Evolutionary conservation across 2,329 filamentous ascomycete genomes (phyloP).

Genomic region (Phoma sp.): DNA sequence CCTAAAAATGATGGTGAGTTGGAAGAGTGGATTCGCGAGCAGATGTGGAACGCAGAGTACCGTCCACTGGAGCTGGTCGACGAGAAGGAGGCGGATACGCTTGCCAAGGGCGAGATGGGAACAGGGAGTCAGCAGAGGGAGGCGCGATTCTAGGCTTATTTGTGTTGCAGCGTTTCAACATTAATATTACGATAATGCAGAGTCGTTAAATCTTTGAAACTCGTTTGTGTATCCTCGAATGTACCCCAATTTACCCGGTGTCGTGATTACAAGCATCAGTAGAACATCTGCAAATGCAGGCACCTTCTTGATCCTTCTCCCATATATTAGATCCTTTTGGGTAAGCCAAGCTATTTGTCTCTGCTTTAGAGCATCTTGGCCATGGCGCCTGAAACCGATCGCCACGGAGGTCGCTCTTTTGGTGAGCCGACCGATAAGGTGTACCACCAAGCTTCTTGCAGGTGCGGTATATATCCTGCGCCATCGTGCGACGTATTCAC

Average conservation of each 20-base stretch:
- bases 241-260: neutral
- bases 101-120: slow-evolving; percentile 67
- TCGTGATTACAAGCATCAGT: too few species aligned
- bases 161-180: neutral
- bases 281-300: too few species aligned
- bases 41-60: slow-evolving; percentile 82
- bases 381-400: neutral
- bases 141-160: slow-evolving; percentile 19
- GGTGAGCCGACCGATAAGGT: neutral
- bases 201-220: neutral
- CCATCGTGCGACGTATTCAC: neutral
- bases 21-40: slow-evolving; percentile 75
- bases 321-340: neutral
- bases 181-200: neutral
- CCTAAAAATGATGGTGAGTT: slow-evolving; percentile 64
- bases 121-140: slow-evolving; percentile 35
- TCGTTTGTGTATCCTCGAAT: neutral
- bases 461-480: neutral
- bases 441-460: neutral
- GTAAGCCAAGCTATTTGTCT: neutral
- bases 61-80: slow-evolving; percentile 66
- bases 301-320: neutral
- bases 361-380: neutral
- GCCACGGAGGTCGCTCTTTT: neutral
- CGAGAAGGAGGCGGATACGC: slow-evolving; percentile 60